Evolutionary conservation across 306 rosid species (phyloP).

Genomic region (Argentina anserina): DNA sequence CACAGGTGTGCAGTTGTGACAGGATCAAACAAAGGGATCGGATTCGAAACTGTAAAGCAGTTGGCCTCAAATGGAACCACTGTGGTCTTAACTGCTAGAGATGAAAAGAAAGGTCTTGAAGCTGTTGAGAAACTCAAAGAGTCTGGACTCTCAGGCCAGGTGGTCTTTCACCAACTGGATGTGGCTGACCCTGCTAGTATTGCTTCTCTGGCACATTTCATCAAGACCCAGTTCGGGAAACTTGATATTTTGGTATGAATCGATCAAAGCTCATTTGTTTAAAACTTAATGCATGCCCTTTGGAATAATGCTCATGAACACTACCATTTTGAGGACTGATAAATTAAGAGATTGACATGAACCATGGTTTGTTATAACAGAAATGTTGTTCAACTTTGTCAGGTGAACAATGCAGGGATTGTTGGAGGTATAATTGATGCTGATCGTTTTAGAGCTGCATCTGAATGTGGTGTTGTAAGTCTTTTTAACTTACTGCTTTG

Average conservation of each 20-base stretch:
- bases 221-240: constrained; percentile 30
- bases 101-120: constrained; percentile 27
- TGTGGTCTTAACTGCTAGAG: constrained; percentile 32
- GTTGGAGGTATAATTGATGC: constrained; percentile 24
- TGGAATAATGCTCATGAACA: no score
- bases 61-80: constrained; percentile 30
- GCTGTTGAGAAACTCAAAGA: constrained; percentile 22
- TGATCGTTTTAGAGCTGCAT: constrained; percentile 17
- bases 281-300: not conserved
- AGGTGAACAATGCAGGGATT: constrained; percentile 53
- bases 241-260: constrained; percentile 39
- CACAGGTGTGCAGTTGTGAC: constrained; percentile 36
- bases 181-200: constrained; percentile 27
- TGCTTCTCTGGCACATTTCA: constrained; percentile 22
- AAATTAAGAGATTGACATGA: not conserved
- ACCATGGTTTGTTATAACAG: not conserved
- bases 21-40: constrained; percentile 31
- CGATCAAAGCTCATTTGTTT: not conserved
- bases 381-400: not conserved
- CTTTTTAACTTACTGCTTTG: not conserved
- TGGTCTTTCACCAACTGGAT: constrained; percentile 37
- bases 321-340: no score
- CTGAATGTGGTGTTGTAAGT: not conserved
- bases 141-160: constrained; percentile 7
- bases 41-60: constrained; percentile 23